Base-by-base conservation (phyloP, 306 rosid genomes). In the Prosopis cineraria region DNA sequence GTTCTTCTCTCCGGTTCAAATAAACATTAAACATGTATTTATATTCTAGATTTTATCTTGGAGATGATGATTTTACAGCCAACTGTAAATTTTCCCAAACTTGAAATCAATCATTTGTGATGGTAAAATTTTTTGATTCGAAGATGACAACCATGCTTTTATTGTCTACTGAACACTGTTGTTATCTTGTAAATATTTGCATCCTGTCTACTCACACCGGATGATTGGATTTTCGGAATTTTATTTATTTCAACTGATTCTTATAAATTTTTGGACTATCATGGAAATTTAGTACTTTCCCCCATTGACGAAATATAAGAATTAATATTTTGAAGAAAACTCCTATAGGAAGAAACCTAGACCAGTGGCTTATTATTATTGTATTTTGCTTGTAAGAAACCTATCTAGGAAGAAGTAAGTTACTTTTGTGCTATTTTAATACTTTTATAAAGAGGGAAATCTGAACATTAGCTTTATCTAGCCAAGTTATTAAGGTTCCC, bases 1-100 rank as follows among this genome's bases (percentile, higher is more conserved):
- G 62, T 52, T 10, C 73, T 58, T 66, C n/a, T 84, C 24, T 67
- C 29, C 67, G 65, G 65, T 67, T 66, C 55, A 31, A 24, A 22
- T 24, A 55, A 24, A 55, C 58, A 50, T 50, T 50, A 50, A n/a
- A n/a, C 62, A 55, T 10, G 30, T 55, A 22, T 20, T 55, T 55
- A 11, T 22, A 55, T 10, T 55, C 30, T 22, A 24, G 62, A 55
- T 55, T 55, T 55, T 55, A 22, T 55, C 16, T 20, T 9, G 62
- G 70, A 72, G 69, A 68, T 50, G 36, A 30, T 59, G 20, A 59
- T 13, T 27, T 27, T 59, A 59, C 66, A 30, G 12, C 33, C 64
- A 27, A 27, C 19, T 27, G 64, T 27, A 58, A 58, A 58, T 3
- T 58, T 58, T 4, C 34, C 39, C 10, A 12, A 56, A 29, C 10